Evolutionary conservation across 2,329 filamentous ascomycete genomes (phyloP), one percentile per base, ranked within the genome.

Genomic region (Fusarium miscanthi): DNA sequence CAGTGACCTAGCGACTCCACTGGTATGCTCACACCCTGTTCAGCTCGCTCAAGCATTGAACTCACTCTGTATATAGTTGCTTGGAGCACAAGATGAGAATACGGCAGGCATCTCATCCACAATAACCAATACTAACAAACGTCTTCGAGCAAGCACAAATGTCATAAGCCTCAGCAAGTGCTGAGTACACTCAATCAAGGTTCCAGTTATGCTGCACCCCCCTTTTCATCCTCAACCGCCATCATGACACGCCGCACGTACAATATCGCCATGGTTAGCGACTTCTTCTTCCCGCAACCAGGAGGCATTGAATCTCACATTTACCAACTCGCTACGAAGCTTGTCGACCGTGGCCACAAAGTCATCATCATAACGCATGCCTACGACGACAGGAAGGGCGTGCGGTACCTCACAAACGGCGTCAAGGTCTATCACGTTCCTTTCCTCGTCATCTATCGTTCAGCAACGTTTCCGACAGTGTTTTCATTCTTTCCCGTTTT

Each of bases 401-500:
- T 99, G 25, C 93, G 96, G 65, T 99, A 98, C 80, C 90, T 99
- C 71, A 98, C 95, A 67, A 99, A 99, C 80, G 95, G 96, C 59
- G 89, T 99, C 79, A 99, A 99, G 81, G 96, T 98, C 82, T 99
- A 98, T 84, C 94, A 99, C 82, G 92, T 98, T 23, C 97, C 96
- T 8, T 98, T 98, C 82, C 89, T 97, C 80, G 91, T 98, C 81
- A 95, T 99, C 77, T 98, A 98, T 82, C 94, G 97, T 76, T 93
- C 94, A 72, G 90, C 94, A 8, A 97, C 94, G 17, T 95, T 99
- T 78, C 96, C 96, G 1, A 98, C 97, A 9, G 94, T 99, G 79
- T 98, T 98, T 85, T 98, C 95, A 35, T 98, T 97, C 85, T 99
- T 99, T 77, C 96, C 97, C 14, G 91, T 98, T n/a, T 95, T 99